A percentile compares a stretch with the other conserved stretches of the same genome.
These are phyloP conservation scores for Vanrija sp. DNA, from an alignment of 1,284 basidiomycete genomes.

Conservation along the genomic window DNA sequence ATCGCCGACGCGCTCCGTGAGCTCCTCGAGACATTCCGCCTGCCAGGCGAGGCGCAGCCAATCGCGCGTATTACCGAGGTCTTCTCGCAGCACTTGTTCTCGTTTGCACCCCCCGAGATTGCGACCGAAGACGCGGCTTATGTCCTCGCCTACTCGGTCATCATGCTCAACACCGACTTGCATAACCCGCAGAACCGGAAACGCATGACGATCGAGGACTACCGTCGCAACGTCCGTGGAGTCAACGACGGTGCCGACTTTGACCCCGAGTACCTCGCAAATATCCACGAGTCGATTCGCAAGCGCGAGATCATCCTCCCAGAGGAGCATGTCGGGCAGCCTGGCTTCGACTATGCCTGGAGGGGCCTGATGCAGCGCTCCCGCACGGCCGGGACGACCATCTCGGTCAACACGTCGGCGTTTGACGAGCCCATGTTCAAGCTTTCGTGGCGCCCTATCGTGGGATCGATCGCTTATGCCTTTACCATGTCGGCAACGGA, in stretches of 20 bases:
- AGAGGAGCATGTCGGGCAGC: conserved; percentile 93
- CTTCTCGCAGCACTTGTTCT: conserved; percentile 88
- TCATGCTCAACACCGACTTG: conserved; percentile 97
- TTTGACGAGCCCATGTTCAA: conserved; percentile 95
- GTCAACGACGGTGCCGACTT: conserved; percentile 88
- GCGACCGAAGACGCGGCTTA: conserved; percentile 90
- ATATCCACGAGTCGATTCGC: conserved; percentile 89
- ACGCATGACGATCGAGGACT: conserved; percentile 95
- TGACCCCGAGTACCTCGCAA: conserved; percentile 74
- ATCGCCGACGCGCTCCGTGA: conserved; percentile 94
- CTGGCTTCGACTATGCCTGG: conserved; percentile 99
- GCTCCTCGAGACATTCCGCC: conserved; percentile 85
- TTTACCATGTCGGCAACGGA: conserved; percentile 90
- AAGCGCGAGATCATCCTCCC: conserved; percentile 96
- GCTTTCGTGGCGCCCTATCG: conserved; percentile 82
- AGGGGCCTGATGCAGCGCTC: conserved; percentile 86
- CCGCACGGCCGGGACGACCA: conserved; percentile 69
- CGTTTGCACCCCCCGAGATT: conserved; percentile 72
- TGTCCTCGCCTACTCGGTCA: conserved; percentile 91
- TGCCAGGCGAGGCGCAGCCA: conserved; percentile 94
- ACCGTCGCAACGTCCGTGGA: conserved; percentile 84
- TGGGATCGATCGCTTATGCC: conserved; percentile 84
- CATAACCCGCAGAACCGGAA: conserved; percentile 97
- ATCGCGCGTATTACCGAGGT: conserved; percentile 92
- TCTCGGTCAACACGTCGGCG: conserved; percentile 69